These are phyloP conservation scores for Trypanosoma avium DNA, from an alignment of 208 protist genomes.

Conservation along the genomic window DNA sequence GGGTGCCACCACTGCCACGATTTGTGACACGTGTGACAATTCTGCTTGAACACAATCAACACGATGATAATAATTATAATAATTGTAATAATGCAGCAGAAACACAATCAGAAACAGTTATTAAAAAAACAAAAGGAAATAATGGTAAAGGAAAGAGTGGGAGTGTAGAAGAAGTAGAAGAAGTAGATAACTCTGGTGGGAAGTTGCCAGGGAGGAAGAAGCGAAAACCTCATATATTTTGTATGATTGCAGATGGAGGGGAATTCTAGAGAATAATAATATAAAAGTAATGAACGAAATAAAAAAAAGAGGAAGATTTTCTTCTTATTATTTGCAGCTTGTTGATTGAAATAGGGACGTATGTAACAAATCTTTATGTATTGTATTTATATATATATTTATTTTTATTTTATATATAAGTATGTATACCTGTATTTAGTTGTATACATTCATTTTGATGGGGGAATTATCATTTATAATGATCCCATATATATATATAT, in stretches of 20 bases:
- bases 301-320: no score
- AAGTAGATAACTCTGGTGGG: no score
- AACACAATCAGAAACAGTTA: neutral
- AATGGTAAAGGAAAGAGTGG: no score
- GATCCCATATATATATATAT: neutral
- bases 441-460: neutral
- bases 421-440: no score
- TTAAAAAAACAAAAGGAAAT: neutral
- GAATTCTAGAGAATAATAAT: constrained; percentile 59
- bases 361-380: no score
- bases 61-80: neutral
- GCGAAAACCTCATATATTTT: constrained; percentile 49
- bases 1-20: constrained; percentile 64
- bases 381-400: no score
- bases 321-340: no score
- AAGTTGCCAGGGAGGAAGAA: no score
- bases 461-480: neutral
- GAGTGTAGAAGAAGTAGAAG: no score
- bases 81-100: neutral
- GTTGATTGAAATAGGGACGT: no score
- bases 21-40: constrained; percentile 76
- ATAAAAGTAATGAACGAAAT: neutral
- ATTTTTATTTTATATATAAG: no score
- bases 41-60: constrained; percentile 71
- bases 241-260: constrained; percentile 72